Evolutionary conservation across 2,329 filamentous ascomycete genomes (phyloP).

Genomic region (Calonectria montana): DNA sequence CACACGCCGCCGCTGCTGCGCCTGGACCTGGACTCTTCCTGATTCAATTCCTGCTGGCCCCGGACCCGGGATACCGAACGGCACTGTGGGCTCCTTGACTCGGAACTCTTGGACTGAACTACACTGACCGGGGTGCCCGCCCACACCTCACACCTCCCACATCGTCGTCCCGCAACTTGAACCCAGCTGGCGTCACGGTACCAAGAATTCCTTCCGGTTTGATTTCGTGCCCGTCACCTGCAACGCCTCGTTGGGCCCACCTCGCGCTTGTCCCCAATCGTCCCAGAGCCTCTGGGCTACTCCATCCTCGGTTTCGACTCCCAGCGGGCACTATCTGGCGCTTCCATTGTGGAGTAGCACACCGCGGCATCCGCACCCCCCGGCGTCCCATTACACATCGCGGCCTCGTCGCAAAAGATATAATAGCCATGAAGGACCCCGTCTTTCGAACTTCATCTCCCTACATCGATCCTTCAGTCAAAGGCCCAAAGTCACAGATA

Average conservation of each 20-base stretch:
- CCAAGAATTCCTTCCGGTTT: slow-evolving; percentile 48
- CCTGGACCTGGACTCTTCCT: slow-evolving; percentile 18
- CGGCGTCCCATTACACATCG: slow-evolving; percentile 37
- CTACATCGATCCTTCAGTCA: slow-evolving; percentile 52
- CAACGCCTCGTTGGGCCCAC: slow-evolving; percentile 43
- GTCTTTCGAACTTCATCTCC: slow-evolving; percentile 51
- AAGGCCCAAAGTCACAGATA: slow-evolving; percentile 54
- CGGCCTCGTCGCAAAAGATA: slow-evolving; percentile 44
- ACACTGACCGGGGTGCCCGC: slow-evolving; percentile 22
- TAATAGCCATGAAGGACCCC: slow-evolving; percentile 58
- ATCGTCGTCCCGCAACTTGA: slow-evolving; percentile 12
- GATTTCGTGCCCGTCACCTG: slow-evolving; percentile 49
- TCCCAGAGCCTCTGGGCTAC: slow-evolving; percentile 34
- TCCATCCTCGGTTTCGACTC: slow-evolving; percentile 45
- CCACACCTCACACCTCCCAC: slow-evolving; percentile 23
- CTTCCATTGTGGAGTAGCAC: slow-evolving; percentile 40
- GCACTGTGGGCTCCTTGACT: slow-evolving; percentile 11
- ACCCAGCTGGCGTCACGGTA: slow-evolving; percentile 33
- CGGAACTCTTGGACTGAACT: slow-evolving; percentile 11
- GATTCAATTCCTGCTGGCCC: slow-evolving; percentile 18
- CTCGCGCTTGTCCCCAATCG: slow-evolving; percentile 41
- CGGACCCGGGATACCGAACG: slow-evolving; percentile 19
- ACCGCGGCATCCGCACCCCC: slow-evolving; percentile 39
- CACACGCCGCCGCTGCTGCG: slow-evolving; percentile 18
- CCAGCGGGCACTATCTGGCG: slow-evolving; percentile 42